Evolutionary conservation across 2,329 filamentous ascomycete genomes (phyloP).

Genomic region (Xylariaceae sp.): DNA sequence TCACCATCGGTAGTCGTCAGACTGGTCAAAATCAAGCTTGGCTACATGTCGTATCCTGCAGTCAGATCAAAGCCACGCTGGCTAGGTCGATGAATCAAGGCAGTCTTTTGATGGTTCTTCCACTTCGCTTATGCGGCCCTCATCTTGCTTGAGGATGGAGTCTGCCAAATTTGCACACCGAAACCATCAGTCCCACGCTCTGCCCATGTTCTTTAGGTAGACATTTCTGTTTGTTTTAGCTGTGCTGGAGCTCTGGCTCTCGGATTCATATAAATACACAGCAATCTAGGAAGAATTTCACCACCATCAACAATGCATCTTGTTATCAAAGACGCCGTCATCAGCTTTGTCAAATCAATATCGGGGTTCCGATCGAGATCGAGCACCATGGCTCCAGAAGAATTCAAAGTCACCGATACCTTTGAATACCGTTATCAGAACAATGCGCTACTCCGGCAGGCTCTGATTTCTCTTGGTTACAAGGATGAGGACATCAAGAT

Average conservation of each 20-base stretch:
- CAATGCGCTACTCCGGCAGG: background rate
- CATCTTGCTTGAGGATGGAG: too few relatives aligned
- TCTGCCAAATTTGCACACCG: too few relatives aligned
- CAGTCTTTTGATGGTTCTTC: too few relatives aligned
- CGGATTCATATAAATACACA: background rate
- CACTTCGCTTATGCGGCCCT: too few relatives aligned
- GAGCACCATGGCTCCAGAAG: background rate
- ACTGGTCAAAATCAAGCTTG: background rate
- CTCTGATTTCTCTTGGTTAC: background rate
- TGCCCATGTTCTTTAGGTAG: too few relatives aligned
- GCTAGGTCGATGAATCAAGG: background rate
- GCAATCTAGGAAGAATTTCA: background rate
- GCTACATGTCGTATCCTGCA: conserved; percentile 1
- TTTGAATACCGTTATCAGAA: background rate
- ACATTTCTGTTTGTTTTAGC: too few relatives aligned
- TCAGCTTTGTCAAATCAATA: background rate
- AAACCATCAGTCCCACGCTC: too few relatives aligned
- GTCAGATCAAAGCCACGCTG: background rate
- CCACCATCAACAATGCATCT: background rate
- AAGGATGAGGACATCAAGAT: conserved; percentile 1
- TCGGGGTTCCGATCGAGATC: background rate
- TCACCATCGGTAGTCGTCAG: background rate
- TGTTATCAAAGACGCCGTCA: background rate
- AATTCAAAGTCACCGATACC: background rate
- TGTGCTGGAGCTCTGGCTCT: too few relatives aligned